Conservation (phyloP, 441 rosid species). For the Macaranga tanarius region DNA sequence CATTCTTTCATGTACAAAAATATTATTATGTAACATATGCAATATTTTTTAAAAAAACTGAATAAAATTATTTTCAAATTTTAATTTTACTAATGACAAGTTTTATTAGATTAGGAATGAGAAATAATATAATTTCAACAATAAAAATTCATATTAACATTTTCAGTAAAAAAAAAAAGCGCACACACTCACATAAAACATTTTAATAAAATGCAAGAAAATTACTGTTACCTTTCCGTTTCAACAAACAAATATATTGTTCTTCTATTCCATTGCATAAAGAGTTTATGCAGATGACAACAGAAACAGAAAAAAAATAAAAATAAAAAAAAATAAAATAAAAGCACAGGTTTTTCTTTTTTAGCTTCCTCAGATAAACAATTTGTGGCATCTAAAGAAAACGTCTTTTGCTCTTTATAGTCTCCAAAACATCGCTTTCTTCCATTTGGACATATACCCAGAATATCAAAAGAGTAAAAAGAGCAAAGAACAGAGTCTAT, state of each 20-base stretch:
- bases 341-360: constrained; percentile 14
- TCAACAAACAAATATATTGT: constrained; percentile 13
- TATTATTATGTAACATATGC: too few species aligned
- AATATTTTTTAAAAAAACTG: too few species aligned
- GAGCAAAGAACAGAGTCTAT: not conserved
- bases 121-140: too few species aligned
- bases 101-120: too few species aligned
- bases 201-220: too few species aligned
- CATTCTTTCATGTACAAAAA: too few species aligned
- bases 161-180: too few species aligned
- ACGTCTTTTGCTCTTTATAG: constrained; percentile 7
- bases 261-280: too few species aligned
- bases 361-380: constrained; percentile 36
- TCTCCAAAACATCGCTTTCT: constrained; percentile 2
- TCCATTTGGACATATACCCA: constrained; percentile 1
- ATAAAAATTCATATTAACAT: too few species aligned
- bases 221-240: constrained; percentile 10
- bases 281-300: not conserved
- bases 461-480: not conserved
- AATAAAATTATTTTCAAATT: too few species aligned
- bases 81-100: too few species aligned
- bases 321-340: not conserved
- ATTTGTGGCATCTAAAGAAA: constrained; percentile 37
- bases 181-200: too few species aligned
- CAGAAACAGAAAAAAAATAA: not conserved